These are phyloP conservation scores for Sabuloglossum arenarium DNA, from an alignment of 495 filamentous ascomycete species.

Conservation along the genomic window DNA sequence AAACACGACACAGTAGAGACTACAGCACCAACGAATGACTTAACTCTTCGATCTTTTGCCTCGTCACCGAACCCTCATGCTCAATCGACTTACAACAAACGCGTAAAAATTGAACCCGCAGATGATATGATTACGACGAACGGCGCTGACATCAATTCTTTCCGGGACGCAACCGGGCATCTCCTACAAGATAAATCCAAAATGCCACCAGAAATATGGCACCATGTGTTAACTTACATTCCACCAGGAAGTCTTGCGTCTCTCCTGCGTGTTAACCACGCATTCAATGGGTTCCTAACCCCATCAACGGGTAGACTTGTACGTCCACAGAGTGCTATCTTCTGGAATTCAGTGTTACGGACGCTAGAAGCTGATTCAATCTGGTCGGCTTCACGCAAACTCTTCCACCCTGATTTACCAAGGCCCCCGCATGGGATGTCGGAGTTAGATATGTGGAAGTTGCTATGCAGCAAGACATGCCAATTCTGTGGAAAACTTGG, in stretches of 20 bases:
- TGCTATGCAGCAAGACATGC: constrained; percentile 30
- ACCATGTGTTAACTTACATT: constrained; percentile 31
- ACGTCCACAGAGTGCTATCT: not conserved
- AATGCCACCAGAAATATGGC: constrained; percentile 31
- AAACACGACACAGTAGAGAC: not conserved
- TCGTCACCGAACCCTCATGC: not conserved
- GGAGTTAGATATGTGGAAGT: constrained; percentile 42
- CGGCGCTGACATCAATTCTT: not conserved
- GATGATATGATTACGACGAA: not conserved
- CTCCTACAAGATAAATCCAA: constrained; percentile 18
- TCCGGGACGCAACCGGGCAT: not conserved
- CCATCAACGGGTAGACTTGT: not conserved
- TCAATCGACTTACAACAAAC: not conserved
- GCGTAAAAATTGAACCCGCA: not conserved
- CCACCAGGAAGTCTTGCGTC: constrained; percentile 27
- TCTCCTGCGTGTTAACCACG: constrained; percentile 28
- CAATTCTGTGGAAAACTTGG: constrained; percentile 27
- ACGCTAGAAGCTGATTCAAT: constrained; percentile 24
- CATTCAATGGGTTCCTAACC: constrained; percentile 29
- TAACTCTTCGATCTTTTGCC: not conserved
- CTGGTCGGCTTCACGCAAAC: constrained; percentile 36
- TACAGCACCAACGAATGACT: not conserved
- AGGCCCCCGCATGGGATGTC: constrained; percentile 28
- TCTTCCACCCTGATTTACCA: constrained; percentile 33
- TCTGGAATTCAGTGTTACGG: not conserved